Evolutionary conservation across 352 stramenopile genomes (phyloP), one percentile per base, ranked within the genome.

Genomic region (Plasmopara viticola): DNA sequence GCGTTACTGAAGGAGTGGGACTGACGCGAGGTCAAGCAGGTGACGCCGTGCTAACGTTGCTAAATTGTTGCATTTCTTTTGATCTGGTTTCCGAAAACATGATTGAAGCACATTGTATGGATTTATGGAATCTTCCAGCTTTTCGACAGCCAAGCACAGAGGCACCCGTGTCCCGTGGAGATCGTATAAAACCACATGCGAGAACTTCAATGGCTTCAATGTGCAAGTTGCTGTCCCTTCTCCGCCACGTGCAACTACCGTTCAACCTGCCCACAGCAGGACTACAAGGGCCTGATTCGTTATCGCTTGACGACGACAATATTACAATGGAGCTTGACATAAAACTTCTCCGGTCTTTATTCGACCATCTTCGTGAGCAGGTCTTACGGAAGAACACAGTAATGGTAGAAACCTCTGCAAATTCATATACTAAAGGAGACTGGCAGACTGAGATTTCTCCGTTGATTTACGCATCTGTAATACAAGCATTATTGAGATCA

Each of bases 21-120:
- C 28, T 85, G 12, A 61, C 58, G 48, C 60, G 66, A 57, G 68
- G 74, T 25, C 55, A 74, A 51, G 56, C 68, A 30, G 76, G 76
- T 18, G 68, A 84, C 18, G 52, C 77, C 17, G 76, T 85, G 6
- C 55, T 87, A 15, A 70, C 55, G 12, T 35, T 87, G 13, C 53
- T 85, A 12, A 66, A 68, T 47, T 80, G 66, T 43, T 76, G 68
- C 38, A 48, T 84, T 47, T 65, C 59, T 13, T 78, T 74, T 44
- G 40, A 31, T 2, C 56, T 87, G 44, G 52, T 87, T n/a, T 64
- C 74, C 17, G 40, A 57, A 2, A 13, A 60, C 9, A 48, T 53
- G 15, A 64, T 84, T 29, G 62, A 66, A 53, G 44, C 54, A 15
- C 72, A 43, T n/a, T 66, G 63, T 18, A 28, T 29, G 14, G 47